Base-by-base conservation (phyloP, 306 rosid genomes). In the Herpetospermum pedunculosum region DNA sequence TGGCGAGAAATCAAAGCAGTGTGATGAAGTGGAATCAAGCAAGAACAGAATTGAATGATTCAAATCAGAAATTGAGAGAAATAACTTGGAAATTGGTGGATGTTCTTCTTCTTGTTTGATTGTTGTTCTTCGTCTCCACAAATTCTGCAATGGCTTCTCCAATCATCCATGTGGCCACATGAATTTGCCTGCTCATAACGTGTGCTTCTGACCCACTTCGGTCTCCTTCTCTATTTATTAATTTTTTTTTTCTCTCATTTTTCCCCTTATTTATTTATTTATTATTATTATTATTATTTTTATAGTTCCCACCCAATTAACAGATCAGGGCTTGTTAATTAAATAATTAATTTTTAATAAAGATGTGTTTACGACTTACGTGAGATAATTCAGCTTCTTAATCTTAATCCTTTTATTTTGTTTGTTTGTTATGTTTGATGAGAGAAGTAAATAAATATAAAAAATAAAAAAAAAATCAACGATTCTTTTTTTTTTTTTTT, bases 121-220 rank as follows among this genome's bases (percentile, higher is more conserved):
- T 28, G 38, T 23, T 58, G 38, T 46, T 44, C 72, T 59, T 59
- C 60, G 53, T 5, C 80, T 77, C 77, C 59, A 64, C 48, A n/a
- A 54, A 79, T 26, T 53, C 21, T 62, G 70, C 35, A 10, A 49
- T 74, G 75, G 80, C 78, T 72, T 38, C 76, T 81, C 77, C 80
- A 77, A 85, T 83, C 78, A 82, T 73, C 87, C 92, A 86, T 89
- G 99, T 85, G 92, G 77, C 85, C 99, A 91, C 96, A 89, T 89
- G 97, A 87, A 85, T 81, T 78, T 94, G 96, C 96, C 97, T 82
- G 84, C 82, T 81, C 92, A 77, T 88, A 83, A 86, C 96, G 91
- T 83, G 97, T 85, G 86, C 91, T 80, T 81, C 81, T 91, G 92
- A 84, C 97, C 99, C 99, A 89, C 98, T 81, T 77, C 37, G 76